Conservation (phyloP, 176 grass and related monocot species). For the Rhipidocladum racemiflorum region DNA sequence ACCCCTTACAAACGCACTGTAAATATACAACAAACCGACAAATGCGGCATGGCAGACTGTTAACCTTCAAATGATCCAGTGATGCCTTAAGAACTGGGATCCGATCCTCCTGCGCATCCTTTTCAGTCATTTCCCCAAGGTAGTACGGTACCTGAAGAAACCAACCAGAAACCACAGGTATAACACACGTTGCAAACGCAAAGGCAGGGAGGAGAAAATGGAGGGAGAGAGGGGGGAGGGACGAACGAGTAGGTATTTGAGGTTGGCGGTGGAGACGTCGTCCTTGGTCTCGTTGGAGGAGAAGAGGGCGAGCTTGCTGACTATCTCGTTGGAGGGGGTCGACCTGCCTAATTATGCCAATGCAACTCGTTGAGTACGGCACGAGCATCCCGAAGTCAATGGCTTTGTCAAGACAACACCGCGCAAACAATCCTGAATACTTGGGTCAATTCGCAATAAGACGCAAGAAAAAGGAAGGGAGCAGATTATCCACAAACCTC, state of each 20-base stretch:
- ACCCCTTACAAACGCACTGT: background rate
- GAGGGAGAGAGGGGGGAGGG: no score
- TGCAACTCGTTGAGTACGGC: background rate
- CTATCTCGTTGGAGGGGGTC: no score
- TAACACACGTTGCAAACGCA: no score
- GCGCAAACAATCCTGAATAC: background rate
- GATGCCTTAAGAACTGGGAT: slow-evolving; percentile 55
- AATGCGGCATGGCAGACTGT: background rate
- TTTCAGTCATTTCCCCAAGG: slow-evolving; percentile 77
- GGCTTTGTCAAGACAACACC: background rate
- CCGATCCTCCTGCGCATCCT: slow-evolving; percentile 54
- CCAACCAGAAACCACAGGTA: no score
- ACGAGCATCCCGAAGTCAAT: slow-evolving; percentile 25
- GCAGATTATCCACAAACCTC: slow-evolving; percentile 12
- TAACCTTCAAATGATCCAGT: slow-evolving; percentile 80
- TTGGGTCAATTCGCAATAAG: background rate
- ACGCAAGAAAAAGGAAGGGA: background rate
- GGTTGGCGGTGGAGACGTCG: no score
- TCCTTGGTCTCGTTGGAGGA: no score
- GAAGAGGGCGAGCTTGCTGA: no score
- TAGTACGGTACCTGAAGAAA: slow-evolving; percentile 63
- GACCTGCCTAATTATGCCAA: background rate
- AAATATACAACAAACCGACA: background rate
- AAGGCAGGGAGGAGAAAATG: no score
- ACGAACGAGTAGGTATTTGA: no score